Base-by-base conservation (phyloP, 2,329 filamentous ascomycete species). In the Nigrospora osmanthi region DNA sequence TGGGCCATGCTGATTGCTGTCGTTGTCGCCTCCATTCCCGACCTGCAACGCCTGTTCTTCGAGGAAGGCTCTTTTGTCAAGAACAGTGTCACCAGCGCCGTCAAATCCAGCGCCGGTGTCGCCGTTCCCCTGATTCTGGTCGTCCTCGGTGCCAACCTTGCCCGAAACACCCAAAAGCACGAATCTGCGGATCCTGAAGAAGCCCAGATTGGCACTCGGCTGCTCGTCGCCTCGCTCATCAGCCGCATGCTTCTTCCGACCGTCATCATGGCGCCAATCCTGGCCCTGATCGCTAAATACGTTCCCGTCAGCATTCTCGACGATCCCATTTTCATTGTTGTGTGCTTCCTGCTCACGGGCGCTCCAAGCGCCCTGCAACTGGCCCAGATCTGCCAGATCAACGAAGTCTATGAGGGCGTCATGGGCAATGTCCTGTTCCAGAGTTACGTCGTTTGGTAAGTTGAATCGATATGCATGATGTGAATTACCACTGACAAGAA, bases 311-410 rank as follows among this genome's bases (percentile, higher is more conserved):
- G 87, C 71, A 97, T 98, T 55, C 73, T 98, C 32, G 93, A 94
- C 61, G 93, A 98, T 60, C 93, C 93, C 11, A 98, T 98, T 57
- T 98, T 98, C 65, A 83, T 98, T 54, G 88, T 98, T 54, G 93
- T 98, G 33, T 96, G 90, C 68, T 98, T 97, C 76, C 73, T 98
- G 52, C 85, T 98, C 53, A 91, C 89, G 0, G 93, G 93, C 33
- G 93, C 93, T 3, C 93, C 93, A 6, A 94, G 86, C 51, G 93
- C 93, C 23, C 73, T 98, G 52, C 93, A 98, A 68, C 71, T 98
- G 59, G 91, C 93, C 7, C 93, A 98, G 69, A 98, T 98, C 49
- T 98, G 93, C 69, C 93, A 97, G 74, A 87, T 97, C 69, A 98
- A 98, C 66, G 85, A 85, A 51, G 93, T 98, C 11, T 98, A 89